Percentiles rank a stretch among this genome's conserved stretches.
Evolutionary conservation across 2,329 filamentous ascomycete genomes (phyloP).

Genomic region (Microdochium paspali): DNA sequence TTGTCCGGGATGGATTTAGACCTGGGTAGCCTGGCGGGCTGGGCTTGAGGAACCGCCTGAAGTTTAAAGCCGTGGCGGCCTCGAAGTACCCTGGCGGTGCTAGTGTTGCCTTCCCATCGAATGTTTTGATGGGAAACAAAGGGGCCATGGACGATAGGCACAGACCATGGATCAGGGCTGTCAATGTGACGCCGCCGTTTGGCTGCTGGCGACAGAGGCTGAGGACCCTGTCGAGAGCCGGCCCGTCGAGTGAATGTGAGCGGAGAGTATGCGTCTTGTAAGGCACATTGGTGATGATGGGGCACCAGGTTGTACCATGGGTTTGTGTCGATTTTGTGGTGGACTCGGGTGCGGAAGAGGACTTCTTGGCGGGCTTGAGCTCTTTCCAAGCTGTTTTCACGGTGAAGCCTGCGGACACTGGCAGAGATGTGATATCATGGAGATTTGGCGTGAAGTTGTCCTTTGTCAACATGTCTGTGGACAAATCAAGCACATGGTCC

Average conservation of each 20-base stretch:
- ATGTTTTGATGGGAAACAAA: background rate
- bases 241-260: constrained; percentile 4
- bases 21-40: constrained; percentile 1
- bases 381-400: constrained; percentile 4
- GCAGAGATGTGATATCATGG: constrained; percentile 6
- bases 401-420: constrained; percentile 4
- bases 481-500: constrained; percentile 5
- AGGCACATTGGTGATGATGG: constrained; percentile 1
- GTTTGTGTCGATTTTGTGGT: background rate
- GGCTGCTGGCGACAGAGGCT: constrained; percentile 6
- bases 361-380: constrained; percentile 3
- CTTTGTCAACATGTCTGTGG: background rate
- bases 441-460: constrained; percentile 4
- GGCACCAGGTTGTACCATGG: constrained; percentile 5
- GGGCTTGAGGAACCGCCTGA: constrained; percentile 9
- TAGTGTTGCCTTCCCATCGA: constrained; percentile 1
- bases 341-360: background rate
- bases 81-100: constrained; percentile 6
- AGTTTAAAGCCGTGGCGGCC: constrained; percentile 6
- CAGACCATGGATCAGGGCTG: constrained; percentile 10
- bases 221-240: constrained; percentile 5
- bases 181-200: constrained; percentile 8
- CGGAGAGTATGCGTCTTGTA: constrained; percentile 4
- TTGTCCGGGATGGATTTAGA: constrained; percentile 5
- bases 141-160: constrained; percentile 3